Evolutionary conservation across 306 rosid species (phyloP).

Genomic region (Rubus parviflorus): DNA sequence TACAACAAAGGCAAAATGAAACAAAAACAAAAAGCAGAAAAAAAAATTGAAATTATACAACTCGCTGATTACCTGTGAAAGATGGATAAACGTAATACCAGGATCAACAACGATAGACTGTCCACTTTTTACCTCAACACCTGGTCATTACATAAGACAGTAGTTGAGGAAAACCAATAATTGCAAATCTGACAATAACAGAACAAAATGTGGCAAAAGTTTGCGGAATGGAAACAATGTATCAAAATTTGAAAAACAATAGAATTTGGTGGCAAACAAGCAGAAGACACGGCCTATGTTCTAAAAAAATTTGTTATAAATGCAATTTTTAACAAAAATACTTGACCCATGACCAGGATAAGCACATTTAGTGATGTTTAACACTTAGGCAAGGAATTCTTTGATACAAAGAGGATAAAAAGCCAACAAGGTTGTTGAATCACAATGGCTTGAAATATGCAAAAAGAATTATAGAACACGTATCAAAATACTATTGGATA

Average conservation of each 20-base stretch:
- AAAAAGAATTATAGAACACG: background rate
- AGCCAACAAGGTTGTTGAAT: background rate
- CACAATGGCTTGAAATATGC: background rate
- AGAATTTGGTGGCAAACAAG: background rate
- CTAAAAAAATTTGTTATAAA: background rate
- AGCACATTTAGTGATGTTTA: too few relatives aligned
- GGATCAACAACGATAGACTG: conserved; percentile 45
- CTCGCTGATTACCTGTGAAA: conserved; percentile 45
- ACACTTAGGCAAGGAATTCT: background rate
- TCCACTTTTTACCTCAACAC: conserved; percentile 52
- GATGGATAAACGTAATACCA: conserved; percentile 36
- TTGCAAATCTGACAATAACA: background rate
- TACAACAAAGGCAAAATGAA: conserved; percentile 1
- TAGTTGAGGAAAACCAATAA: background rate
- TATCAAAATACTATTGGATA: background rate
- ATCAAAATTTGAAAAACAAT: background rate
- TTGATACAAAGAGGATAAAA: background rate
- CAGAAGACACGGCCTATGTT: background rate
- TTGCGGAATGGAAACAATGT: background rate
- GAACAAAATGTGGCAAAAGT: background rate
- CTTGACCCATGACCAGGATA: background rate
- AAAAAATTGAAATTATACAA: background rate
- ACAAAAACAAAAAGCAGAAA: background rate
- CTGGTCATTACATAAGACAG: conserved; percentile 27
- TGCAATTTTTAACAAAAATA: background rate